Evolutionary conservation across 2,329 filamentous ascomycete species (phyloP).

Genomic region (Aspergillus caelatus): DNA sequence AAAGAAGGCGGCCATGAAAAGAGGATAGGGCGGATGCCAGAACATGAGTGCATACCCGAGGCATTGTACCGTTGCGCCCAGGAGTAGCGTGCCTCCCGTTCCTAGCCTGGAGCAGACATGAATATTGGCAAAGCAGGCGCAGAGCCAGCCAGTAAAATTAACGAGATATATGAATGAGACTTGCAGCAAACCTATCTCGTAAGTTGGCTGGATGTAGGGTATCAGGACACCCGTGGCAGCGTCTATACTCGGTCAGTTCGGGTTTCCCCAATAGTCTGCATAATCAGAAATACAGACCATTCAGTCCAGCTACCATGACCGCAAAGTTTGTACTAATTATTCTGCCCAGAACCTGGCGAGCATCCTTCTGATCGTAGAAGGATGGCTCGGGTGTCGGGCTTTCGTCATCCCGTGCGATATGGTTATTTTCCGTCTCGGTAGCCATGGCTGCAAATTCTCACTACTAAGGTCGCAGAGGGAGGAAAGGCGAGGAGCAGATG

Average conservation of each 20-base stretch:
- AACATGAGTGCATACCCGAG: slow-evolving; percentile 27
- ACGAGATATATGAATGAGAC: slow-evolving; percentile 28
- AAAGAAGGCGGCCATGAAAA: slow-evolving; percentile 27
- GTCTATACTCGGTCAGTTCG: slow-evolving; percentile 14
- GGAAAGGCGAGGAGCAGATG: not conserved
- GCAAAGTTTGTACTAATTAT: slow-evolving; percentile 26
- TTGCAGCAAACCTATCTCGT: slow-evolving; percentile 23
- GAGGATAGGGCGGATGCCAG: slow-evolving; percentile 24
- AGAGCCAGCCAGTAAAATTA: slow-evolving; percentile 25
- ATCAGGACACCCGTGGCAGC: slow-evolving; percentile 27
- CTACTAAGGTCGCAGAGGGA: not conserved
- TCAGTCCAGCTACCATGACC: slow-evolving; percentile 22
- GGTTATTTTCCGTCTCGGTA: not conserved
- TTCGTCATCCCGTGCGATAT: slow-evolving; percentile 2
- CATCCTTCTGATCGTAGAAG: slow-evolving; percentile 18
- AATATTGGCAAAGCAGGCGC: slow-evolving; percentile 28
- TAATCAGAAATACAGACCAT: slow-evolving; percentile 15
- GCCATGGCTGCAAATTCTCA: not conserved
- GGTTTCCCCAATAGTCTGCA: too few species aligned
- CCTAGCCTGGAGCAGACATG: slow-evolving; percentile 27
- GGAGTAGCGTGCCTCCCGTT: slow-evolving; percentile 26
- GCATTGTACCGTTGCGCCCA: slow-evolving; percentile 22
- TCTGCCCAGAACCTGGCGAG: slow-evolving; percentile 22
- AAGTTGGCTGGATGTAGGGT: slow-evolving; percentile 28
- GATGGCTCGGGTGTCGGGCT: slow-evolving; percentile 3